These are phyloP conservation scores for Dichotomocladium elegans DNA, from an alignment of 371 early-diverging fungal genomes.

Conservation along the genomic window DNA sequence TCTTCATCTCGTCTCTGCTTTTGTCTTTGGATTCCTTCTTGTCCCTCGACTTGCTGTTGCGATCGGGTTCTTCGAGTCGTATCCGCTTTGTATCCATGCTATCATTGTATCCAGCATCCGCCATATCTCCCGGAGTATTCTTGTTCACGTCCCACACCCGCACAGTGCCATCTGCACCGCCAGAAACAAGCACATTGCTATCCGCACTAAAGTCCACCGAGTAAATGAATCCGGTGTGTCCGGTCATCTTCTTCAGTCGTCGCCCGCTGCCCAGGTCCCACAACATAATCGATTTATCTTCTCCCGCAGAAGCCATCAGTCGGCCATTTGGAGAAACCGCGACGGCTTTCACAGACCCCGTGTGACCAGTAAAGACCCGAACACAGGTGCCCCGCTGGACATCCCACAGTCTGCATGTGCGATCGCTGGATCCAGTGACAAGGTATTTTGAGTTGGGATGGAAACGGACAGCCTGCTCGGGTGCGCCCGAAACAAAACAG, in stretches of 20 bases:
- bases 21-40: constrained; percentile 24
- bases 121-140: constrained; percentile 28
- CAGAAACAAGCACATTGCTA: constrained; percentile 84
- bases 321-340: constrained; percentile 97
- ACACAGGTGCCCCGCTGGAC: constrained; percentile 91
- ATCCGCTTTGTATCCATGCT: constrained; percentile 26
- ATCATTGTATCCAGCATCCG: constrained; percentile 1
- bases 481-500: neutral
- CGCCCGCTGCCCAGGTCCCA: constrained; percentile 97
- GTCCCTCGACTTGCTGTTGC: constrained; percentile 17
- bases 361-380: constrained; percentile 92
- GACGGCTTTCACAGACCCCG: constrained; percentile 80
- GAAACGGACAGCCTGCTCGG: constrained; percentile 83
- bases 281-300: constrained; percentile 83
- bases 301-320: constrained; percentile 88
- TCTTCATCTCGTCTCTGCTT: constrained; percentile 15
- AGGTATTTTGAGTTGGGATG: constrained; percentile 99
- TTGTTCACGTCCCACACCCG: constrained; percentile 93
- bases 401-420: constrained; percentile 96
- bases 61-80: constrained; percentile 27
- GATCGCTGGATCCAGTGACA: constrained; percentile 94
- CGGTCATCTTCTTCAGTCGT: constrained; percentile 74
- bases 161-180: constrained; percentile 90
- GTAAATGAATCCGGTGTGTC: constrained; percentile 87
- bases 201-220: constrained; percentile 87